These are phyloP conservation scores for Penicillium crustosum DNA, from an alignment of 2,329 filamentous ascomycete genomes.

Conservation along the genomic window DNA sequence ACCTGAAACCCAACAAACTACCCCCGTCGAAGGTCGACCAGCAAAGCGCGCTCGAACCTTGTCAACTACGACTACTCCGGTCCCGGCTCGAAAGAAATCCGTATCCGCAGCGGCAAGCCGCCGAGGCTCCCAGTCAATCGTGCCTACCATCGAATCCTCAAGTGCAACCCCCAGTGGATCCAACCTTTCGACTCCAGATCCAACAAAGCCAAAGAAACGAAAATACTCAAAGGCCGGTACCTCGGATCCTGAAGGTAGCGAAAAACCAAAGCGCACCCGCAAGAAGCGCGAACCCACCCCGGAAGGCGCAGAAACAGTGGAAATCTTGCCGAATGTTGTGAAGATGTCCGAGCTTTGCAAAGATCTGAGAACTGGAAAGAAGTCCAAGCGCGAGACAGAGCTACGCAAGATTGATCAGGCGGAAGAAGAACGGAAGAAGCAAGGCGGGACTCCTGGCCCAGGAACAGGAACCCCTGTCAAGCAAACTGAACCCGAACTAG, in stretches of 20 bases:
- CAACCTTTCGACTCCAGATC: constrained; percentile 26
- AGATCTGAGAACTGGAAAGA: constrained; percentile 55
- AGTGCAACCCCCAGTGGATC: constrained; percentile 22
- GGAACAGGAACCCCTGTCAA: constrained; percentile 29
- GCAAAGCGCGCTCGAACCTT: constrained; percentile 31
- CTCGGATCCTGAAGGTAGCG: constrained; percentile 23
- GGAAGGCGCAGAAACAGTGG: constrained; percentile 48
- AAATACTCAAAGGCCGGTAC: constrained; percentile 27
- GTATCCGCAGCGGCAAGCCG: constrained; percentile 15
- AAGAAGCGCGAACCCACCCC: constrained; percentile 46
- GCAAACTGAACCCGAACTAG: constrained; percentile 26
- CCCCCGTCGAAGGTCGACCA: constrained; percentile 25
- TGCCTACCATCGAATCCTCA: constrained; percentile 19
- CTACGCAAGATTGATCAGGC: constrained; percentile 59
- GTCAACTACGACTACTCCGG: constrained; percentile 11
- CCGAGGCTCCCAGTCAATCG: constrained; percentile 21
- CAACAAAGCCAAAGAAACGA: constrained; percentile 27
- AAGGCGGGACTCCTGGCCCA: constrained; percentile 32
- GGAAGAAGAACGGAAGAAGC: constrained; percentile 49
- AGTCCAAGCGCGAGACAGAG: constrained; percentile 57
- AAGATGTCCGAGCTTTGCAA: constrained; percentile 61
- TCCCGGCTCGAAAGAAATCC: constrained; percentile 9
- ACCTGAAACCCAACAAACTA: not conserved
- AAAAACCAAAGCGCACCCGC: constrained; percentile 29
- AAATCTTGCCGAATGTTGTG: constrained; percentile 55